Conservation (phyloP, 169 alveolate species). For the Plasmodium vivax region DNA sequence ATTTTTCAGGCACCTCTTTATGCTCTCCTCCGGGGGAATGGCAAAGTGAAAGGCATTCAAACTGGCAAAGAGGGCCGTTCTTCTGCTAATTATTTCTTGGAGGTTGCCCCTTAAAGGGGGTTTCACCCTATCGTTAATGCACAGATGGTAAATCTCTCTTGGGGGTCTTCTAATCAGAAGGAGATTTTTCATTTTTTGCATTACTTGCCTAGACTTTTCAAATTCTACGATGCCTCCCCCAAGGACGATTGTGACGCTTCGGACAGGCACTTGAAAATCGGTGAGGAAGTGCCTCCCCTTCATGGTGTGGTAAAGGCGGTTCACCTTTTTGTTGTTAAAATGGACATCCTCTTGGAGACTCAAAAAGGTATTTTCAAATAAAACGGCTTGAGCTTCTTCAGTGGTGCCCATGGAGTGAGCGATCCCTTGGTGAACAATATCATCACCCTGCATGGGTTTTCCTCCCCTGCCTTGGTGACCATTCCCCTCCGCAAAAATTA, state of each 20-base stretch:
- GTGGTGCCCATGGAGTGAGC: not conserved
- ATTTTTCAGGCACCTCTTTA: constrained; percentile 11
- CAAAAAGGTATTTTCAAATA: not conserved
- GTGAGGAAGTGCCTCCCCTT: not conserved
- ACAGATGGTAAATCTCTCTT: constrained; percentile 26
- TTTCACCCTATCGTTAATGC: constrained; percentile 38
- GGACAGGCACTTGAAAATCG: not conserved
- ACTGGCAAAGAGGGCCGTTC: not conserved
- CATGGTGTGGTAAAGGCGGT: not conserved
- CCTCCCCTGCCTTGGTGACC: not conserved
- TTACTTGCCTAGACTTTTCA: constrained; percentile 4
- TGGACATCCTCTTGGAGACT: not conserved
- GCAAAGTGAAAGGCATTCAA: constrained; percentile 36
- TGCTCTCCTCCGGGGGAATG: constrained; percentile 14
- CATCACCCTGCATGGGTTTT: not conserved
- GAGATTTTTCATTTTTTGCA: constrained; percentile 16
- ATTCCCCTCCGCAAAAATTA: not conserved
- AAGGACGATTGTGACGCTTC: constrained; percentile 15
- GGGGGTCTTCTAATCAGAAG: constrained; percentile 8
- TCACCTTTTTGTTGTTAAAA: constrained; percentile 46
- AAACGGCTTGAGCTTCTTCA: not conserved
- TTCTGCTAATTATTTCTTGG: constrained; percentile 8
- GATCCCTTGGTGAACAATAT: not conserved
- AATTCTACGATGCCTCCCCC: constrained; percentile 65
- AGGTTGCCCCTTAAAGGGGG: constrained; percentile 28